Base-by-base conservation (phyloP, 441 rosid genomes). In the Mallotus japonicus region DNA sequence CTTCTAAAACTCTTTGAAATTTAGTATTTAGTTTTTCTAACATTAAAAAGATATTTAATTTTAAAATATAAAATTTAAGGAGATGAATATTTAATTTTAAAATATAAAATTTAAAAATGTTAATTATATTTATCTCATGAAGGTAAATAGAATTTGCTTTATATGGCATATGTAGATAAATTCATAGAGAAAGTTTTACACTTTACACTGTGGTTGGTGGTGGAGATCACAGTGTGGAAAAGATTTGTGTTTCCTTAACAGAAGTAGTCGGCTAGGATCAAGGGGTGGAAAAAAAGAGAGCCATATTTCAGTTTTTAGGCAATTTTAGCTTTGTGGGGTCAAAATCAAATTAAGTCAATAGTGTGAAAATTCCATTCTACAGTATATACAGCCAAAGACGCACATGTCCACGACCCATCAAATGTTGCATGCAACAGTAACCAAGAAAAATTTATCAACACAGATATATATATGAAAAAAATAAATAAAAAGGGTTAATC, bases 251-350 rank as follows among this genome's bases (percentile, higher is more conserved):
- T 54, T 54, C 57, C 57, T 54, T 17, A 54, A 54, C 20, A 17
- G 57, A 54, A 17, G 20, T 44, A 54, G 20, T 54, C 19, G 57
- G 19, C 57, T 16, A 54, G 22, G 20, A 54, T 54, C 20, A 6
- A n/a, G 22, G 67, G 19, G 20, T 66, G 57, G 58, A 42, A 66
- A 66, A 49, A 49, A 40, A 66, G 9, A 66, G 22, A 22, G 17
- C 28, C 28, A 47, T 5, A 44, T 19, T 13, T 16, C 8, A 1
- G 28, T 42, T 19, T 8, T 16, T 34, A 22, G 19, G 24, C 55
- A 10, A 65, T 6, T 50, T 19, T 65, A 2, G 69, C 47, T 65
- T 13, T 46, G 70, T 66, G 70, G 70, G 70, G 57, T 50, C 70
- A 22, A 34, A 34, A 34, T 34, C 40, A 34, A 34, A 34, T 34